phyloP scores from a whole-genome alignment of 202 grass and related monocot genomes.

The Miscanthus sacchariflorus region DNA sequence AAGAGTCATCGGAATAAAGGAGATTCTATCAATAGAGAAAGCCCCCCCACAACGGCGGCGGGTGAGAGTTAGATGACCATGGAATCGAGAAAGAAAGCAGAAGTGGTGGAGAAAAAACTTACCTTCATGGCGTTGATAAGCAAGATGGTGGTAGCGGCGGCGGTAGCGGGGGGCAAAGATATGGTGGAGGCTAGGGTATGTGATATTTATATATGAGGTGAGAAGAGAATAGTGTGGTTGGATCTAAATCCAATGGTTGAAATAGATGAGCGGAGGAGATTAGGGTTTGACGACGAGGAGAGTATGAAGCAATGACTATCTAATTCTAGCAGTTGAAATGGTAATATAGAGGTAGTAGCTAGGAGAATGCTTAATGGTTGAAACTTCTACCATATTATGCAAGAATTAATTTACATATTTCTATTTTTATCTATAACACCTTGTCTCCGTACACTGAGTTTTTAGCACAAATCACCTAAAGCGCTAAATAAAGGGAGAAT shows the following conservation, averaged over 20 bases:
- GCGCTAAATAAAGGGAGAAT: too few relatives aligned
- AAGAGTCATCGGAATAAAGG: too few relatives aligned
- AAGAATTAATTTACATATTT: background rate
- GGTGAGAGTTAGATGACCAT: background rate
- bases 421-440: too few relatives aligned
- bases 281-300: background rate
- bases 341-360: background rate
- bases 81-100: background rate
- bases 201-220: background rate
- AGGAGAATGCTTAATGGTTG: background rate
- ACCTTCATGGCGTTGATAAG: background rate
- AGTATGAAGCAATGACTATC: accelerated
- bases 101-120: background rate
- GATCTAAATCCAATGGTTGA: background rate
- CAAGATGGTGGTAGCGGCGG: background rate
- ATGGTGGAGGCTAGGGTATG: background rate
- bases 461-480: too few relatives aligned
- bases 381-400: background rate
- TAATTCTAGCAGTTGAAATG: background rate
- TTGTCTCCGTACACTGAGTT: too few relatives aligned
- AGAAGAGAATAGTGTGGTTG: background rate
- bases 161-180: background rate
- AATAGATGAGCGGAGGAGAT: background rate
- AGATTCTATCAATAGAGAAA: too few relatives aligned
- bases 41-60: too few relatives aligned